Percentiles rank a stretch among this genome's conserved stretches.
Evolutionary conservation across 495 filamentous ascomycete genomes (phyloP).

Genomic region (Lophiotrema nucula): DNA sequence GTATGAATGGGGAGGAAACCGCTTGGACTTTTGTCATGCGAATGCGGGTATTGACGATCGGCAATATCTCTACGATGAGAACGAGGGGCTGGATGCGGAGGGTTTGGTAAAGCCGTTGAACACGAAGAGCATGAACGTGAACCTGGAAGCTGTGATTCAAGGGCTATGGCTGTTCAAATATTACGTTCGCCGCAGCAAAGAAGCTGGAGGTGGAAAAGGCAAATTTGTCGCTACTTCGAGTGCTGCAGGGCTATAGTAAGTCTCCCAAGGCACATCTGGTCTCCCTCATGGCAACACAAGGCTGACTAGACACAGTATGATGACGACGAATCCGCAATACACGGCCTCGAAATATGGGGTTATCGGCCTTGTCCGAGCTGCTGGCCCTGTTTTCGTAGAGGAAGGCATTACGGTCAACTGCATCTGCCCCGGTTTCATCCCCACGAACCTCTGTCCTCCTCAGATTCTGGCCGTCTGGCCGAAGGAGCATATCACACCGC

Average conservation of each 20-base stretch:
- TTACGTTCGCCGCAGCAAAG: slow-evolving; percentile 39
- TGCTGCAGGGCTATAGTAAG: slow-evolving; percentile 25
- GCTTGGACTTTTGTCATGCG: slow-evolving; percentile 47
- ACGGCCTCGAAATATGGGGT: slow-evolving; percentile 41
- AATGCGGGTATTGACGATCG: slow-evolving; percentile 50
- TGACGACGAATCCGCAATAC: slow-evolving; percentile 41
- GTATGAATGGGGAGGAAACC: slow-evolving; percentile 38
- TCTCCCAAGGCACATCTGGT: not conserved
- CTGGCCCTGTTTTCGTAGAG: slow-evolving; percentile 32
- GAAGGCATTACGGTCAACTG: slow-evolving; percentile 45
- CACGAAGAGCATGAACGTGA: slow-evolving; percentile 46
- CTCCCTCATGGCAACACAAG: not conserved
- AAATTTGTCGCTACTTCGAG: slow-evolving; percentile 30
- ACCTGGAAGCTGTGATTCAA: slow-evolving; percentile 46
- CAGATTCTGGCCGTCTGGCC: slow-evolving; percentile 40
- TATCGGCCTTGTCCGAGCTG: slow-evolving; percentile 40
- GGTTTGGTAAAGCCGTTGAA: slow-evolving; percentile 42
- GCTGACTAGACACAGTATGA: slow-evolving; percentile 15
- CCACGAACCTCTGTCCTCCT: slow-evolving; percentile 42
- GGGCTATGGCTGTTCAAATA: slow-evolving; percentile 48
- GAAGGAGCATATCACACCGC: slow-evolving; percentile 45
- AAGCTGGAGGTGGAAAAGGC: slow-evolving; percentile 18
- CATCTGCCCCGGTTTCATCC: slow-evolving; percentile 43
- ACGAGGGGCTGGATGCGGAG: slow-evolving; percentile 30
- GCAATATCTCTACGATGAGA: slow-evolving; percentile 26